A percentile compares a stretch with the other conserved stretches of the same genome.
Conservation (phyloP, 305 asterid genomes). For the Nicotiana rustica region DNA sequence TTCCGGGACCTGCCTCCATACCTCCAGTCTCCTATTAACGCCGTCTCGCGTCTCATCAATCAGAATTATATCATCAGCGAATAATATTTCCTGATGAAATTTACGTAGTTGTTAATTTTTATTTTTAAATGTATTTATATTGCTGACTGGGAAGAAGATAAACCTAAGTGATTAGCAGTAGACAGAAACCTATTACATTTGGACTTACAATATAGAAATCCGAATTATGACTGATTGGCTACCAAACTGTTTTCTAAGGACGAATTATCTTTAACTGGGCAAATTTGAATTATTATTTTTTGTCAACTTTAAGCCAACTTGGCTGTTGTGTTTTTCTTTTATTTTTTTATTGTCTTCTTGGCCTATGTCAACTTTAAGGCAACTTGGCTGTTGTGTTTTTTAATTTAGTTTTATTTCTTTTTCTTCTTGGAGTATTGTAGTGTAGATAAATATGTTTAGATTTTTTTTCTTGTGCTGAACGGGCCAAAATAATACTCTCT, state of each 20-base stretch:
- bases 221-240: background rate
- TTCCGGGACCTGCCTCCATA: too few relatives aligned
- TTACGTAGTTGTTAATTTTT: background rate
- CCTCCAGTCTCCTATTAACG: too few relatives aligned
- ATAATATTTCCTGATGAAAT: background rate
- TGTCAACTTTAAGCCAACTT: background rate
- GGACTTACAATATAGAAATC: too few relatives aligned
- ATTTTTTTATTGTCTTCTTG: background rate
- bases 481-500: background rate
- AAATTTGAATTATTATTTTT: too few relatives aligned
- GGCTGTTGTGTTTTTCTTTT: background rate
- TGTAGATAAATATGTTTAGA: constrained; percentile 9
- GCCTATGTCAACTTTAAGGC: background rate
- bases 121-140: too few relatives aligned
- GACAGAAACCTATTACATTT: too few relatives aligned
- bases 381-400: background rate
- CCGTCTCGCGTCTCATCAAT: too few relatives aligned
- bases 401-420: background rate
- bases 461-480: background rate
- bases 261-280: too few relatives aligned
- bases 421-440: background rate
- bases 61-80: too few relatives aligned
- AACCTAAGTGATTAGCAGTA: too few relatives aligned
- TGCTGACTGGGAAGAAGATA: too few relatives aligned
- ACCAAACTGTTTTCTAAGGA: background rate